Evolutionary conservation across 441 rosid genomes (phyloP).

Genomic region (Pelargonium citronellum): DNA sequence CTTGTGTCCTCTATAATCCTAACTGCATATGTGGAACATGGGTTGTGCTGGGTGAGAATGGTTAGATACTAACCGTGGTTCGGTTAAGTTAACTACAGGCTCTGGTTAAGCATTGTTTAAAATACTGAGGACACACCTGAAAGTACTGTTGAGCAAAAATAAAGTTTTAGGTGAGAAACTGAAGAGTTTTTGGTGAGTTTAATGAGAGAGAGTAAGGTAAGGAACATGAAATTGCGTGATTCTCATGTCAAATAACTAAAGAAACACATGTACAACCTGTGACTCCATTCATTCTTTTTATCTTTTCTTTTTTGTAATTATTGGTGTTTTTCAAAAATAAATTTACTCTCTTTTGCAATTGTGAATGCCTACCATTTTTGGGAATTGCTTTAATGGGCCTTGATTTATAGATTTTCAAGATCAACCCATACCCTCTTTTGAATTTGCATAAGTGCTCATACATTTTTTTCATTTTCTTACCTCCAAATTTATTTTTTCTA

Average conservation of each 20-base stretch:
- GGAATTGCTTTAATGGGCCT: background rate
- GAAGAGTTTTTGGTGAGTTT: background rate
- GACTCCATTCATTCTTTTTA: background rate
- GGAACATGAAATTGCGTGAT: background rate
- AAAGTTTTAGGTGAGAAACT: background rate
- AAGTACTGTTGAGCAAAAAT: background rate
- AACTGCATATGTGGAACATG: constrained; percentile 1
- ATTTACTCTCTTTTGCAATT: background rate
- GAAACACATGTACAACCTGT: constrained; percentile 4
- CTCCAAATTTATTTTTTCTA: too few relatives aligned
- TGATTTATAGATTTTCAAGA: background rate
- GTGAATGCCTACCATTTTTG: background rate
- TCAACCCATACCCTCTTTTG: too few relatives aligned
- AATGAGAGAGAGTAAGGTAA: background rate
- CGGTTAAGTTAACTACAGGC: too few relatives aligned
- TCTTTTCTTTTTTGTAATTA: background rate
- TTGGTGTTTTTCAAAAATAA: background rate
- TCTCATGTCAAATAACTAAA: background rate
- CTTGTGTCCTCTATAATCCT: background rate
- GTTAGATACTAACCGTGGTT: background rate
- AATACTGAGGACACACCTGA: background rate
- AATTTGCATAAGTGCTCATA: too few relatives aligned
- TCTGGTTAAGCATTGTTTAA: too few relatives aligned
- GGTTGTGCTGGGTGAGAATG: background rate
- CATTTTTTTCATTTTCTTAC: too few relatives aligned